These are phyloP conservation scores for Pholiota molesta DNA, from an alignment of 768 basidiomycete species.

Conservation along the genomic window DNA sequence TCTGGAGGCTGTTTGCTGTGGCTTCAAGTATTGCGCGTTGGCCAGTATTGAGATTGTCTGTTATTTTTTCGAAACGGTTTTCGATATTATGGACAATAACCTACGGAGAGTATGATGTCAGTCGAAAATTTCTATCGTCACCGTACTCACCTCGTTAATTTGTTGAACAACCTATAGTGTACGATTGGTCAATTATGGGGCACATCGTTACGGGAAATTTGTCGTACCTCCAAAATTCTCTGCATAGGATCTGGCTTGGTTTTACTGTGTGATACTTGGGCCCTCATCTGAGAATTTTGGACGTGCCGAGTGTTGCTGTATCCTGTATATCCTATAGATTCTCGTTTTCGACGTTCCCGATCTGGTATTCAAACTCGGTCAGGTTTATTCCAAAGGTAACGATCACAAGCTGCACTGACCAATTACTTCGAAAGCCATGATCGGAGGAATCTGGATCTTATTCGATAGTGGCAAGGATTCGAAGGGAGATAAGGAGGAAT, in stretches of 20 bases:
- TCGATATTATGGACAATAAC: slow-evolving; percentile 50
- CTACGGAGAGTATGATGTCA: slow-evolving; percentile 29
- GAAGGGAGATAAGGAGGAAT: background rate
- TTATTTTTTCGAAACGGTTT: slow-evolving; percentile 49
- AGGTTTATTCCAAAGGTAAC: background rate
- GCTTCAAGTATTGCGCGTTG: slow-evolving; percentile 49
- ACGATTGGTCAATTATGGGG: background rate
- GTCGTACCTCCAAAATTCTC: slow-evolving; percentile 46
- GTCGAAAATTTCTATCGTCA: background rate
- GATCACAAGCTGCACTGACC: background rate
- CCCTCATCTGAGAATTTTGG: background rate
- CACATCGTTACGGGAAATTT: background rate
- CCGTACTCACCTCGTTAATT: slow-evolving; percentile 44
- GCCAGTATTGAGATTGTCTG: slow-evolving; percentile 45
- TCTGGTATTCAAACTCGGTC: background rate
- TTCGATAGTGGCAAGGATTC: background rate
- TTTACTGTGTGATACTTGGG: background rate
- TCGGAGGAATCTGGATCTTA: background rate
- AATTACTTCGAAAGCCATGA: background rate
- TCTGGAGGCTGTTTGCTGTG: slow-evolving; percentile 44
- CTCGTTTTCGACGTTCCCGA: background rate
- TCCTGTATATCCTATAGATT: background rate
- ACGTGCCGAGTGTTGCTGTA: background rate
- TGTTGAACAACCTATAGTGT: slow-evolving; percentile 47
- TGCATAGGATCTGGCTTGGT: slow-evolving; percentile 11